Evolutionary conservation across 352 stramenopile species (phyloP).

Genomic region (Pythium apleroticum): DNA sequence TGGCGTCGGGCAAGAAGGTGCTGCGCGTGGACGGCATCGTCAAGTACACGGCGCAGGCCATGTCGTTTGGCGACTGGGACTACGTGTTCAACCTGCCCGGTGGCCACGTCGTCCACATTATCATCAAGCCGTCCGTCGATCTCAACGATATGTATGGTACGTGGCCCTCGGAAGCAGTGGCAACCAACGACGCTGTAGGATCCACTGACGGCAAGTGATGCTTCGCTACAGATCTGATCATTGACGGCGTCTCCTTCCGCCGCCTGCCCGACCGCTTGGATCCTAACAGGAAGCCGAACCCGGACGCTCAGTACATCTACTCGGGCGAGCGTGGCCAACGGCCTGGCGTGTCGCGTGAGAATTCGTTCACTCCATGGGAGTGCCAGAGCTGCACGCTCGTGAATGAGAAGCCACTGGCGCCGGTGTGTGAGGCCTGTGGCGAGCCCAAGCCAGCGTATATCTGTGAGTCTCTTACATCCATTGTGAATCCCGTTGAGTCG

Average conservation of each 20-base stretch:
- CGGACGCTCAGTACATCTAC: constrained; percentile 52
- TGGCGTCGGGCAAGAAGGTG: constrained; percentile 81
- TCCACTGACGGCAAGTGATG: not conserved
- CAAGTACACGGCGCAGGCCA: constrained; percentile 73
- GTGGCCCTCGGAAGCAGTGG: not conserved
- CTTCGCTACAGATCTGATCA: constrained; percentile 67
- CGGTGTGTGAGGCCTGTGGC: constrained; percentile 73
- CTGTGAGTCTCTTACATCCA: constrained; percentile 34
- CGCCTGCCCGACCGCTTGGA: constrained; percentile 64
- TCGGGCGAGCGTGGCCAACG: constrained; percentile 27
- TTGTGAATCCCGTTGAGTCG: not conserved
- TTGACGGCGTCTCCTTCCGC: constrained; percentile 78
- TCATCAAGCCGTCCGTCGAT: constrained; percentile 84
- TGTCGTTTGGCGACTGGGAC: constrained; percentile 84
- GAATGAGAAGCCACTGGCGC: constrained; percentile 73
- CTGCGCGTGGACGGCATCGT: constrained; percentile 78
- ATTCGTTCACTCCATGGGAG: constrained; percentile 68
- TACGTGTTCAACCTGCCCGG: constrained; percentile 83
- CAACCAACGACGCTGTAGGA: not conserved
- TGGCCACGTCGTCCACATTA: constrained; percentile 78
- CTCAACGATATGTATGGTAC: constrained; percentile 88
- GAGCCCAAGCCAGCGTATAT: constrained; percentile 61
- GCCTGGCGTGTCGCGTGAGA: constrained; percentile 37
- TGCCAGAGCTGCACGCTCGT: constrained; percentile 74
- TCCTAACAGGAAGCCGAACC: constrained; percentile 25